Evolutionary conservation across 2,329 filamentous ascomycete genomes (phyloP).

Genomic region (Ophiocordyceps camponoti-saundersi): DNA sequence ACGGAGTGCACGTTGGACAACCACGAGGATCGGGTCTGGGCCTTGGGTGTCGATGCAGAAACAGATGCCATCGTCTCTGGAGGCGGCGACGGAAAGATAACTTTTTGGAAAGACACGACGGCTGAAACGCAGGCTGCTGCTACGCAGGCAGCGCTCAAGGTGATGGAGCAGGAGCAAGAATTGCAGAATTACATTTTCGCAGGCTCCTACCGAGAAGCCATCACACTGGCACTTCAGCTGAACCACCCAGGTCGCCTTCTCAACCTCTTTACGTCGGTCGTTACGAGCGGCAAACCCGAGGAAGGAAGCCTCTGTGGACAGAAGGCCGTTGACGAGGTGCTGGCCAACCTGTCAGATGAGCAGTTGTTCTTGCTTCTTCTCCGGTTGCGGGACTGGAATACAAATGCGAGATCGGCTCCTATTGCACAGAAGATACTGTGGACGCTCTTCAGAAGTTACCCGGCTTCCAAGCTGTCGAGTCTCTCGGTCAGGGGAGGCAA

Average conservation of each 20-base stretch:
- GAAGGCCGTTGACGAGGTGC: slow-evolving; percentile 63
- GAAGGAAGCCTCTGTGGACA: slow-evolving; percentile 46
- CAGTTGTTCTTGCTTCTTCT: slow-evolving; percentile 74
- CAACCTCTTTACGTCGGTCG: slow-evolving; percentile 65
- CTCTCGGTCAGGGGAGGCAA: slow-evolving; percentile 42
- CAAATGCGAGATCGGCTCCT: slow-evolving; percentile 71
- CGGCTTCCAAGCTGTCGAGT: slow-evolving; percentile 57
- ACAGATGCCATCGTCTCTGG: slow-evolving; percentile 71
- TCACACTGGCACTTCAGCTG: slow-evolving; percentile 77
- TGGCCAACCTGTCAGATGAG: slow-evolving; percentile 63
- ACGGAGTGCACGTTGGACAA: slow-evolving; percentile 84
- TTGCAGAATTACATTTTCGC: slow-evolving; percentile 83
- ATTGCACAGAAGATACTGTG: slow-evolving; percentile 76
- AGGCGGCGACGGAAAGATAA: slow-evolving; percentile 80
- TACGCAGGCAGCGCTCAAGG: slow-evolving; percentile 54
- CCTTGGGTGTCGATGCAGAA: slow-evolving; percentile 54
- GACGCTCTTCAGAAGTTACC: slow-evolving; percentile 65
- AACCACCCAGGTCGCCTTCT: slow-evolving; percentile 87
- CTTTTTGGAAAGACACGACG: slow-evolving; percentile 91
- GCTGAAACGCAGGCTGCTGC: slow-evolving; percentile 59
- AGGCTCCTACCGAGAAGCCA: slow-evolving; percentile 81
- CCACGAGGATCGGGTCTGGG: slow-evolving; percentile 92
- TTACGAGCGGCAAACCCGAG: slow-evolving; percentile 44
- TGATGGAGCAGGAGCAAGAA: slow-evolving; percentile 87
- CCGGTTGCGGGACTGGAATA: slow-evolving; percentile 89